A percentile compares a stretch with the other conserved stretches of the same genome.
Evolutionary conservation across 768 basidiomycete genomes (phyloP).

Genomic region (Hericium erinaceus): DNA sequence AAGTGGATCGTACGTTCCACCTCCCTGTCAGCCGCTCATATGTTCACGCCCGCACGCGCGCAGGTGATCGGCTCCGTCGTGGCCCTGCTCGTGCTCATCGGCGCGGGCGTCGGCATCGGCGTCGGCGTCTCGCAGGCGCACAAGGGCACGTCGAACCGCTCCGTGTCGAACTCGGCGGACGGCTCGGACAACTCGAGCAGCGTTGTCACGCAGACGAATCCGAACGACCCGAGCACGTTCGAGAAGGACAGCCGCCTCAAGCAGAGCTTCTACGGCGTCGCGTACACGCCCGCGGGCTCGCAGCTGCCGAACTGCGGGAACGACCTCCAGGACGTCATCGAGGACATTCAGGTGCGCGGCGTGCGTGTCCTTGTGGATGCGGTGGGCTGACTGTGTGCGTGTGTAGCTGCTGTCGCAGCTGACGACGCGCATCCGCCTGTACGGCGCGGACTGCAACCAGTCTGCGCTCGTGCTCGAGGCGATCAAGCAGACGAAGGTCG

Average conservation of each 20-base stretch:
- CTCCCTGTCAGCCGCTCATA: not conserved
- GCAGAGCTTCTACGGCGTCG: constrained; percentile 76
- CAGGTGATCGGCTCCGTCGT: constrained; percentile 46
- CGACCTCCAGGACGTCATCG: constrained; percentile 42
- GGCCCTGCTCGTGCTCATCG: constrained; percentile 40
- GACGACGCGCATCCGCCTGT: constrained; percentile 53
- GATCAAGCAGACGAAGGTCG: constrained; percentile 80
- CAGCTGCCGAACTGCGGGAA: constrained; percentile 64
- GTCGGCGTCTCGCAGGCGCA: constrained; percentile 39
- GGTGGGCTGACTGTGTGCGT: not conserved
- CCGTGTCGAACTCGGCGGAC: constrained; percentile 14
- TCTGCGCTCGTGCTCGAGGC: constrained; percentile 80
- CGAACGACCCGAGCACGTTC: constrained; percentile 74
- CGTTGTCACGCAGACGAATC: constrained; percentile 29
- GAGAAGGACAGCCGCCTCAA: constrained; percentile 56
- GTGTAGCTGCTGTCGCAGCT: constrained; percentile 15
- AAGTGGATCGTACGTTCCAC: constrained; percentile 10
- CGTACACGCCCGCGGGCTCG: constrained; percentile 77
- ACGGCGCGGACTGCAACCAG: constrained; percentile 85
- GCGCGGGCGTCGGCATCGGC: constrained; percentile 53
- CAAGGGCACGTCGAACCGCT: constrained; percentile 15
- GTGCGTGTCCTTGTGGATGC: constrained; percentile 2
- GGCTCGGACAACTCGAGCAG: constrained; percentile 12
- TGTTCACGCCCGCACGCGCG: not conserved
- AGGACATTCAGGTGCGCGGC: constrained; percentile 64